Evolutionary conservation across 2,329 filamentous ascomycete genomes (phyloP), one percentile per base, ranked within the genome.

Genomic region (Drechslera avenae): DNA sequence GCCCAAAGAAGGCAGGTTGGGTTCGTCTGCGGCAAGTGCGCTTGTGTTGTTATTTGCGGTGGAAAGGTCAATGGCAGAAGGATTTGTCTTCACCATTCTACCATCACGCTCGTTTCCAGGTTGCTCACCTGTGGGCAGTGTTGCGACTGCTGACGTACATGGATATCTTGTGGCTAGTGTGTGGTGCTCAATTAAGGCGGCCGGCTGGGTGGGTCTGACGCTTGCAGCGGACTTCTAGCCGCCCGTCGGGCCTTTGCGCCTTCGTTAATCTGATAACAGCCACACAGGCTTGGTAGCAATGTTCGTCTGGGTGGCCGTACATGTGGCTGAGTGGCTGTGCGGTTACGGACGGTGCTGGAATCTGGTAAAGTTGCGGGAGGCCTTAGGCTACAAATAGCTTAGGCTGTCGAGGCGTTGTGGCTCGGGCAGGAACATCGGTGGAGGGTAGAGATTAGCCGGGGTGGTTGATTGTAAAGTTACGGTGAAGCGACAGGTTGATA

Each of bases 361-460:
- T 33, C 16, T 33, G 39, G 18, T 41, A 48, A 45, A 43, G n/a
- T 48, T 44, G 37, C 52, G 36, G 49, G n/a, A 45, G 26, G 52
- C 49, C 35, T 45, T 23, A 45, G 4, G 18, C n/a, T 28, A 21
- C 23, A 18, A 17, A 36, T 14, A 28, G 45, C 2, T 23, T 39
- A 28, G 41, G 19, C 12, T 31, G 5, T 44, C 17, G 43, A 30
- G 35, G 39, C 39, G 19, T 33, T 33, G 52, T 55, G 52, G 52
- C 52, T 55, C 43, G 46, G 35, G 36, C 7, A 40, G 21, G 17
- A 30, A 40, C 10, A 28, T 39, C 33, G 39, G 31, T 35, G 21
- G 50, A 18, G n/a, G 31, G 35, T 44, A 14, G 34, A 43, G 12
- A 30, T 50, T 45, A 46, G 35, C 44, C 35, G 44, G 44, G 21